Evolutionary conservation across 2,329 filamentous ascomycete genomes (phyloP), one percentile per base, ranked within the genome.

Genomic region (Colletotrichum sp.): DNA sequence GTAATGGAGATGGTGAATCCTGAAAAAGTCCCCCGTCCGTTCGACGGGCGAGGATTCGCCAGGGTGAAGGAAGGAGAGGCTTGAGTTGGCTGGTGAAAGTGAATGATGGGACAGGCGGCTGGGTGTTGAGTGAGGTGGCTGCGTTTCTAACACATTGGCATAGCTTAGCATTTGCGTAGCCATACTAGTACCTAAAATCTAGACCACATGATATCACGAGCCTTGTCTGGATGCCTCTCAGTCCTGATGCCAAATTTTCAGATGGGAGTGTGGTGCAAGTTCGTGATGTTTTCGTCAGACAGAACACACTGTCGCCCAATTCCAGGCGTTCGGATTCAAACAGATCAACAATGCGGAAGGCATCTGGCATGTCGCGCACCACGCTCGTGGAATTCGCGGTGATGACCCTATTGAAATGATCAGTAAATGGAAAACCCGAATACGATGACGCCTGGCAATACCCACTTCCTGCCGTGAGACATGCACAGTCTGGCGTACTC

Each of bases 161-260:
- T 75, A 75, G 73, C 63, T 75, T 75, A 75, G 69, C 69, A 68
- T 72, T 68, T 59, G n/a, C 36, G 55, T 36, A 29, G 63, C 69
- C 69, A 29, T 29, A 69, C 16, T 57, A 57, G 44, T 66, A 49
- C n/a, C 34, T 64, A 63, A 72, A 39, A 34, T 44, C 30, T 75
- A 72, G 73, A 72, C 52, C 52, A 32, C 55, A n/a, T 69, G 16
- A 63, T 7, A 57, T 65, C 12, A 22, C 8, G 62, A 44, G 3
- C 13, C 22, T 1, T 27, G 22, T 57, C 36, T 39, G 8, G 2
- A 30, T 8, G 29, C 29, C 29, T n/a, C n/a, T n/a, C n/a, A 29
- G 27, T 29, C 27, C 27, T 29, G 27, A 6, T 6, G 27, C 27
- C 5, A 29, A 29, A 5, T 29, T 29, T 29, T 29, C 27, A 6